Evolutionary conservation across 1,284 basidiomycete genomes (phyloP).

Genomic region (Sparassis latifolia): DNA sequence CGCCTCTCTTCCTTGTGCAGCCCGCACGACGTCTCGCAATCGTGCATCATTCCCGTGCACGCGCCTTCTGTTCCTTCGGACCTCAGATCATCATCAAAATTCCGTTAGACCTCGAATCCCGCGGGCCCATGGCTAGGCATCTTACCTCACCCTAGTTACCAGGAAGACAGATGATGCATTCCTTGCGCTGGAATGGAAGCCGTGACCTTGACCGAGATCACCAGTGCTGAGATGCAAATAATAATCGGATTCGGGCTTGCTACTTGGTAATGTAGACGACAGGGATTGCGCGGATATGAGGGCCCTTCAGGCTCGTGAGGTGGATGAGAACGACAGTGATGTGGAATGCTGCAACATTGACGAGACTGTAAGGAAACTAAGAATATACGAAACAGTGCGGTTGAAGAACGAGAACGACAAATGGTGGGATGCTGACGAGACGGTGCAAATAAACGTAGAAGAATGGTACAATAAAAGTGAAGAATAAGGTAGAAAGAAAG

Average conservation of each 20-base stretch:
- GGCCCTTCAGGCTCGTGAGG: conserved; percentile 20
- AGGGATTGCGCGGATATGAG: conserved; percentile 19
- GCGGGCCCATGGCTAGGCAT: neutral
- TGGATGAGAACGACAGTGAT: conserved; percentile 31
- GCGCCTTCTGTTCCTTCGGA: conserved; percentile 1
- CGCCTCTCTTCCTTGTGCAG: too few species aligned
- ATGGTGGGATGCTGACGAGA: conserved; percentile 26
- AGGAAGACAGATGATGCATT: conserved; percentile 5
- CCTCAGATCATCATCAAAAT: too few species aligned
- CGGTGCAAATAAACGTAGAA: conserved; percentile 21
- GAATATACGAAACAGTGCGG: conserved; percentile 29
- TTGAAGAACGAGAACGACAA: conserved; percentile 20
- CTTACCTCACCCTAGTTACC: conserved; percentile 22
- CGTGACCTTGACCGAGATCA: conserved; percentile 8
- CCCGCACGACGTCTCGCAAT: too few species aligned
- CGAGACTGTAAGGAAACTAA: conserved; percentile 26
- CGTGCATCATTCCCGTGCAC: neutral
- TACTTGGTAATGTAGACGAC: conserved; percentile 20
- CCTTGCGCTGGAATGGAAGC: conserved; percentile 6
- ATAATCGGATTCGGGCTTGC: conserved; percentile 17
- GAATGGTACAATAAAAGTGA: conserved; percentile 56
- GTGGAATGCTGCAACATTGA: conserved; percentile 42
- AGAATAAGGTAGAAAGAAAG: conserved; percentile 61
- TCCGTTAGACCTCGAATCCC: too few species aligned
- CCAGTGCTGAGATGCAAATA: conserved; percentile 9